Evolutionary conservation across 192 early-diverging fungal species (phyloP).

Genomic region (Backusella parvicylindrica): DNA sequence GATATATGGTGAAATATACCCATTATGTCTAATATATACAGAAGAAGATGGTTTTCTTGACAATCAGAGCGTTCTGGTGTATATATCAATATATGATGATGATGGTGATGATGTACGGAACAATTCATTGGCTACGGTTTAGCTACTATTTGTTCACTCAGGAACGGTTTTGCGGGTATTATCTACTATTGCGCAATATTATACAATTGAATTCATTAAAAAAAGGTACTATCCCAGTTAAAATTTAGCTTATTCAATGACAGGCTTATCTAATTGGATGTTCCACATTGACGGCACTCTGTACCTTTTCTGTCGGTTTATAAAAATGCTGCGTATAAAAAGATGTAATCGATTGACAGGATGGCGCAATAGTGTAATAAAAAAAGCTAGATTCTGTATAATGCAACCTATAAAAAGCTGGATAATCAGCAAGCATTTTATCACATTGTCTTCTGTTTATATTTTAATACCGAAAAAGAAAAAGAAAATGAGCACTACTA

Average conservation of each 20-base stretch:
- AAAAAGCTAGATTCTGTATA: not conserved
- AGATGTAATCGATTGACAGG: not conserved
- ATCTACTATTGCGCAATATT: not conserved
- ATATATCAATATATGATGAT: not conserved
- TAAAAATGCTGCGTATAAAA: not conserved
- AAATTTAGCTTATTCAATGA: not conserved
- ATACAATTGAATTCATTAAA: not conserved
- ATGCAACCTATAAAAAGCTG: not conserved
- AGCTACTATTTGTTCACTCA: not conserved
- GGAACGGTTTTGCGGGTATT: not conserved
- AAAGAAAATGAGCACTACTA: not conserved
- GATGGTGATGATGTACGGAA: not conserved
- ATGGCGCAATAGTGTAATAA: not conserved
- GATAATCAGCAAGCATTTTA: not conserved
- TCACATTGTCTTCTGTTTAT: not conserved
- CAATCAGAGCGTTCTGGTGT: not conserved
- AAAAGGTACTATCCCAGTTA: not conserved
- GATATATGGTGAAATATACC: not conserved
- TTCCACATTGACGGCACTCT: not conserved
- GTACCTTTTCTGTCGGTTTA: not conserved
- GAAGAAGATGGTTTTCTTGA: not conserved
- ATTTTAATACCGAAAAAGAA: not conserved
- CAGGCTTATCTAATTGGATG: not conserved
- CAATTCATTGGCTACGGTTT: not conserved
- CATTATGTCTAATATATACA: not conserved